Conservation (phyloP, 148 eudicot species). For the Cornus suecica region DNA sequence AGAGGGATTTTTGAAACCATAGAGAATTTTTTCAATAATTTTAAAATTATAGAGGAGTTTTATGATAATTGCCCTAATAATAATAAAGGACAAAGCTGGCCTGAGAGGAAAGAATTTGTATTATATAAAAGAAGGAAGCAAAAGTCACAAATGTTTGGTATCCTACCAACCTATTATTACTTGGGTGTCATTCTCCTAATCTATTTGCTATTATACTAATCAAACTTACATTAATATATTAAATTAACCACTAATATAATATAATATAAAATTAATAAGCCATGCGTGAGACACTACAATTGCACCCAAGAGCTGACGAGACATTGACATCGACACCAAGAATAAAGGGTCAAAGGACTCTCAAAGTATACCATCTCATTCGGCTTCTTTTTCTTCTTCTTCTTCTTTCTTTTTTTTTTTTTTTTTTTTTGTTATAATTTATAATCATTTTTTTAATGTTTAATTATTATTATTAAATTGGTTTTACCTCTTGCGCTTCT, state of each 20-base stretch:
- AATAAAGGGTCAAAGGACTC: neutral
- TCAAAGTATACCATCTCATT: neutral
- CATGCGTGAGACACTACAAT: neutral
- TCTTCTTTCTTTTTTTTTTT: neutral
- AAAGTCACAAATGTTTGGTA: neutral
- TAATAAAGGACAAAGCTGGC: too few species aligned
- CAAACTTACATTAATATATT: neutral
- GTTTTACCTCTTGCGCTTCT: neutral
- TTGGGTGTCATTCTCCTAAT: neutral
- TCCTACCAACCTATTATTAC: neutral
- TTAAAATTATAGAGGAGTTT: too few species aligned
- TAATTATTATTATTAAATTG: too few species aligned
- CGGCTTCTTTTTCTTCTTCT: neutral
- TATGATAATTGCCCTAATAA: too few species aligned
- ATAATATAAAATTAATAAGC: neutral
- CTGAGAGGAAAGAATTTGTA: neutral
- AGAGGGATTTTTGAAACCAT: too few species aligned
- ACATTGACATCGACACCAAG: neutral
- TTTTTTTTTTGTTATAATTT: too few species aligned
- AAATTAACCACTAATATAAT: too few species aligned
- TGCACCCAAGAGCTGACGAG: constrained; percentile 1
- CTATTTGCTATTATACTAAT: neutral
- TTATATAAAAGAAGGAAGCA: neutral
- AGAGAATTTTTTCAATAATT: too few species aligned
- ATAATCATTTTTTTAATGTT: neutral